phyloP scores from a whole-genome alignment of 73 alveolate species.

The Paramecium biaurelia region DNA sequence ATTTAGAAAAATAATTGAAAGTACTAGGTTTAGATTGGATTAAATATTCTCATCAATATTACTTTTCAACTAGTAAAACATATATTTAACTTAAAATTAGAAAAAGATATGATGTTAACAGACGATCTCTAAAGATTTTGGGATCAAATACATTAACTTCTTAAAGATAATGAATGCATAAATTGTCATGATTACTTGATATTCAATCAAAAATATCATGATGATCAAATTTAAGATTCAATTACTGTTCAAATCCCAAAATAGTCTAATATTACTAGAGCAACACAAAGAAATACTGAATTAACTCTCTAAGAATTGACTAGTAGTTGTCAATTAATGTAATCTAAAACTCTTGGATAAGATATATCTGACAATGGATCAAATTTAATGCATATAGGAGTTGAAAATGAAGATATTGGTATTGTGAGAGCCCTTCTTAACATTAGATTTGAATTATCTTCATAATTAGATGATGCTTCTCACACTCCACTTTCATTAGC shows the following conservation, averaged over 20 bases:
- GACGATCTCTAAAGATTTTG: constrained; percentile 19
- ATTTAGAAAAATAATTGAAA: background rate
- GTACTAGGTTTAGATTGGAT: constrained; percentile 45
- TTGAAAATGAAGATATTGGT: constrained; percentile 39
- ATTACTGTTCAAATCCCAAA: constrained; percentile 11
- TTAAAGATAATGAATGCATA: background rate
- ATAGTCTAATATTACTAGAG: background rate
- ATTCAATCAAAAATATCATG: background rate
- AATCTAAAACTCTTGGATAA: background rate
- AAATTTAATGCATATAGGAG: constrained; percentile 1
- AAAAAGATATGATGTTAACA: background rate
- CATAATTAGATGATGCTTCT: constrained; percentile 10
- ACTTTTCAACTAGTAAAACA: background rate
- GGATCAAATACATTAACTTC: background rate
- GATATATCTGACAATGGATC: background rate
- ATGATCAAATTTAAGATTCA: background rate
- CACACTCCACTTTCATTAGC: constrained; percentile 19
- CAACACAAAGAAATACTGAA: background rate
- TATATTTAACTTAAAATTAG: background rate
- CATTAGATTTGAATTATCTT: background rate
- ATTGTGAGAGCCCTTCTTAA: background rate
- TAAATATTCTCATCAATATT: background rate
- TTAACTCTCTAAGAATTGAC: background rate
- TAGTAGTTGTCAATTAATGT: background rate
- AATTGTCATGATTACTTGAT: background rate